A percentile compares a stretch with the other conserved stretches of the same genome.
Evolutionary conservation across 345 rosid genomes (phyloP).

Genomic region (Eucalyptus cloeziana): DNA sequence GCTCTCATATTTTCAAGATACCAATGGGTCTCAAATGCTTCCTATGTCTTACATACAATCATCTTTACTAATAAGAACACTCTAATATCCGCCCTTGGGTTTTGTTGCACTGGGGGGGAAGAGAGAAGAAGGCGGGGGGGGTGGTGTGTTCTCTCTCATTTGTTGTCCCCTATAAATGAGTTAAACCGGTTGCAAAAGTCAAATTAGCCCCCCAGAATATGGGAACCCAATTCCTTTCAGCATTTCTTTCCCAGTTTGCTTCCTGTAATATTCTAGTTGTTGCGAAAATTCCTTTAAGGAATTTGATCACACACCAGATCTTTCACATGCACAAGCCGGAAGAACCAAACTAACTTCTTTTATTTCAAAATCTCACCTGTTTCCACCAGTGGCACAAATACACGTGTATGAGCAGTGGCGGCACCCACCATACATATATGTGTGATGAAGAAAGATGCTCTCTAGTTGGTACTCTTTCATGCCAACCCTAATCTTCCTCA

Average conservation of each 20-base stretch:
- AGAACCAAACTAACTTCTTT: neutral
- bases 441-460: conserved; percentile 90
- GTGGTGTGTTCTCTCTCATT: neutral
- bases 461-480: conserved; percentile 94
- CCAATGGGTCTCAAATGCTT: neutral
- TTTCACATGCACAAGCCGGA: neutral
- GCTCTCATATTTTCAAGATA: neutral
- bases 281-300: neutral
- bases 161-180: neutral
- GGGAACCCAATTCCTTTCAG: neutral
- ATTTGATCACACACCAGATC: neutral
- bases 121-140: no score
- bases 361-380: conserved; percentile 29
- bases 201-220: neutral
- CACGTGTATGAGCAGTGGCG: conserved; percentile 95
- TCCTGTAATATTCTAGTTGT: neutral
- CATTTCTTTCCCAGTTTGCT: neutral
- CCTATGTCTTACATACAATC: neutral
- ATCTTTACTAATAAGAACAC: neutral
- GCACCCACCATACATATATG: conserved; percentile 90
- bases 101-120: neutral
- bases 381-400: conserved; percentile 93
- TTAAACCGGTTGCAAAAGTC: neutral
- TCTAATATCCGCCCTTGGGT: neutral
- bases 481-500: conserved; percentile 50